phyloP scores from a whole-genome alignment of 768 basidiomycete species.

The Tricholoma bakamatsutake region DNA sequence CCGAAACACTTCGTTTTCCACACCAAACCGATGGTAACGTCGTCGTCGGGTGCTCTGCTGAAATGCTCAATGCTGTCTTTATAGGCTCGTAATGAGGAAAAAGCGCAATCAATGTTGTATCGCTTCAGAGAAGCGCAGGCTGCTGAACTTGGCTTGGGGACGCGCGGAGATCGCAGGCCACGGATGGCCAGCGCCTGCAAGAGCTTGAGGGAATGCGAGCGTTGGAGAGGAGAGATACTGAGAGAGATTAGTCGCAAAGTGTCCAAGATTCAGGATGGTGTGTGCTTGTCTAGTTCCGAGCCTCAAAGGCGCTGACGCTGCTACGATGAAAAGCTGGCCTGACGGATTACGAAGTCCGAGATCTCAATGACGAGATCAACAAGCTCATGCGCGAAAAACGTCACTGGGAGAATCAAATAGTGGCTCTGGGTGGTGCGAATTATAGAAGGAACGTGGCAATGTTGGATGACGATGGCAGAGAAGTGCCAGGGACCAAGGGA shows the following conservation, averaged over 20 bases:
- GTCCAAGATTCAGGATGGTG: constrained; percentile 95
- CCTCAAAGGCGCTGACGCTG: constrained; percentile 31
- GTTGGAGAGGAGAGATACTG: constrained; percentile 94
- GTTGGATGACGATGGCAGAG: constrained; percentile 91
- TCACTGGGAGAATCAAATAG: constrained; percentile 98
- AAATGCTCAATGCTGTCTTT: neutral
- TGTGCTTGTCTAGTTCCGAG: constrained; percentile 43
- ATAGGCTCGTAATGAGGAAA: constrained; percentile 98
- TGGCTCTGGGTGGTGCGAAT: constrained; percentile 93
- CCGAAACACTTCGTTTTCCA: neutral
- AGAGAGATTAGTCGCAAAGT: constrained; percentile 95
- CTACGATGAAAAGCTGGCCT: constrained; percentile 59
- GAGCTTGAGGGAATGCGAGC: constrained; percentile 87
- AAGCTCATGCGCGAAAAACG: constrained; percentile 90
- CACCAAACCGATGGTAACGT: constrained; percentile 11
- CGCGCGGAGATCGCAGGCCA: constrained; percentile 79
- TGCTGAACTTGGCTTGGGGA: constrained; percentile 88
- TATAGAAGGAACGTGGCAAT: constrained; percentile 91
- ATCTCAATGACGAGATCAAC: constrained; percentile 97
- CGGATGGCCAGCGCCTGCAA: constrained; percentile 91
- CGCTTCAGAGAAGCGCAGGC: constrained; percentile 97
- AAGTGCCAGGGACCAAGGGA: constrained; percentile 94
- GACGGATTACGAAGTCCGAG: constrained; percentile 93
- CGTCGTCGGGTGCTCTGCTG: neutral
- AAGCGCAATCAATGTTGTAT: constrained; percentile 61